phyloP scores from a whole-genome alignment of 2,329 filamentous ascomycete species.

The Colletotrichum tanaceti region DNA sequence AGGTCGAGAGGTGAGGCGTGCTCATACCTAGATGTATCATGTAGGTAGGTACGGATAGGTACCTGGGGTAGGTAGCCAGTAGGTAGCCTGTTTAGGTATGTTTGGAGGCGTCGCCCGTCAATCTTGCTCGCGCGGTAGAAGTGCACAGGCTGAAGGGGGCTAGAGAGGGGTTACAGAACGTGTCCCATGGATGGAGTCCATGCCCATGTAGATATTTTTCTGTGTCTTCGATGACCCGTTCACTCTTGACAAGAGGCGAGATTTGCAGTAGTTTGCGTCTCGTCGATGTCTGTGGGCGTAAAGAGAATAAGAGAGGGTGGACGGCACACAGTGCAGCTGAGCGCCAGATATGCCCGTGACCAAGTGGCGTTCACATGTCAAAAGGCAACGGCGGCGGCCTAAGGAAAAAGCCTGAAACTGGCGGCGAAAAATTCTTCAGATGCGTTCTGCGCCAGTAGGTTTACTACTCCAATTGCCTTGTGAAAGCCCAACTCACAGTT shows the following conservation, averaged over 20 bases:
- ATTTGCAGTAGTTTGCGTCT: not conserved
- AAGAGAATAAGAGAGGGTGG: not conserved
- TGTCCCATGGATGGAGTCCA: conserved; percentile 28
- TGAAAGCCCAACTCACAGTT: conserved; percentile 26
- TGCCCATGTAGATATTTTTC: conserved; percentile 12
- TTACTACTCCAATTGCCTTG: conserved; percentile 27
- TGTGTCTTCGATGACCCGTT: conserved; percentile 17
- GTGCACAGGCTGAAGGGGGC: conserved; percentile 23
- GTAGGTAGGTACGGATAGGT: conserved; percentile 12
- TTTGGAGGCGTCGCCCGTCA: not conserved
- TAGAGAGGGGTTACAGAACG: conserved; percentile 25
- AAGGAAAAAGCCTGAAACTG: conserved; percentile 33
- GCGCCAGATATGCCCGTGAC: conserved; percentile 4
- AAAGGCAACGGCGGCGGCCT: not conserved
- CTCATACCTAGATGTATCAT: conserved; percentile 18
- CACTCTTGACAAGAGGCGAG: conserved; percentile 27
- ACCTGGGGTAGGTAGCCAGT: not conserved
- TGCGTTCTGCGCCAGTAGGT: conserved; percentile 15
- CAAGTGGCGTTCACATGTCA: conserved; percentile 37
- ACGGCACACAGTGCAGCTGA: no score
- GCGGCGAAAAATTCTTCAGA: conserved; percentile 18
- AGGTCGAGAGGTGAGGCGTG: not conserved
- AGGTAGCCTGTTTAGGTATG: no score
- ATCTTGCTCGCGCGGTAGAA: conserved; percentile 16
- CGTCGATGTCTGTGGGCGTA: not conserved